Evolutionary conservation across 768 basidiomycete genomes (phyloP), one percentile per base, ranked within the genome.

Genomic region (Leccinum obscurum): DNA sequence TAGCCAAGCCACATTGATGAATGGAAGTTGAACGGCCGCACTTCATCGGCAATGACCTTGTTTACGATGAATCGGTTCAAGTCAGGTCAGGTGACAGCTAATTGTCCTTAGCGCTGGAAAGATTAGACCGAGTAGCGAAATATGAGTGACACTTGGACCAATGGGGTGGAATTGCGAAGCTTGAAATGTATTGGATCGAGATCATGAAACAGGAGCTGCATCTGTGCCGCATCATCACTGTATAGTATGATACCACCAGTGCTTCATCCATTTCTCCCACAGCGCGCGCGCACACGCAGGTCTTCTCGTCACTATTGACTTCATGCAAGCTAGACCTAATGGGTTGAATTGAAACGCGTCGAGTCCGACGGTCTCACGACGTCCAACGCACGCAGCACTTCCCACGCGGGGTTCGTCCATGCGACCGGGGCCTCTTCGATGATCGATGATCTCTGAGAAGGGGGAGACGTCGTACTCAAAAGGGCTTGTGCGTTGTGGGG

Each of bases 281-380:
- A 46, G 2, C 44, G 20, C 20, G 44, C 20, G 41, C 4, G 9
- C 41, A n/a, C 44, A 20, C 34, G 34, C 34, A n/a, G 10, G 20
- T 10, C 44, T 44, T 44, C 17, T 44, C n/a, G 44, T 46, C 20
- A 46, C 44, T 20, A 46, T 46, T 22, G 20, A 46, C 44, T 46
- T 46, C 44, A n/a, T 22, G 44, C 44, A 20, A 46, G 20, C n/a
- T 2, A 34, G 17, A 28, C 58, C 66, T 35, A 35, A 55, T 62
- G 62, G 54, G 59, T 52, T 48, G 52, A 62, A 30, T 55, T 50
- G 58, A 65, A 66, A 64, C 55, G 28, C 28, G 39, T 59, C 22
- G 41, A 44, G n/a, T n/a, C 41, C 41, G 44, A 46, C 44, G 44
- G 44, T 22, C 44, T 22, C 44, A 20, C 41, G 41, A 10, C n/a